Percentiles rank a stretch among this genome's conserved stretches.
phyloP scores from a whole-genome alignment of 768 basidiomycete genomes.

The Amanita pseudoporphyria region DNA sequence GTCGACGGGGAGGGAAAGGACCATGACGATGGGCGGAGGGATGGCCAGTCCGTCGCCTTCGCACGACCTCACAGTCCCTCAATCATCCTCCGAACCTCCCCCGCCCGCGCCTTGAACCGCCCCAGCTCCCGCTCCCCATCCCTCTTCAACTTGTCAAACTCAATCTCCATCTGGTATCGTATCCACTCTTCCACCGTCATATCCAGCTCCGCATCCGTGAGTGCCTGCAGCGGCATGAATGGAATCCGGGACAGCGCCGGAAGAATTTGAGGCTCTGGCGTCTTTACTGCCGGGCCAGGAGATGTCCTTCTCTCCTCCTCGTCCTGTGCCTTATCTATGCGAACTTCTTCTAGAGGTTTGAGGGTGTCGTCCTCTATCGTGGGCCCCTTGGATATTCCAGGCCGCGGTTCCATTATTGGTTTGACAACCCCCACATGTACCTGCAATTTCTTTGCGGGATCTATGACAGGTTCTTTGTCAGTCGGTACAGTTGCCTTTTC shows the following conservation, averaged over 20 bases:
- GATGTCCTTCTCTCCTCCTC: neutral
- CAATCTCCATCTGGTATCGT: conserved; percentile 59
- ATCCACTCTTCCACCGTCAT: conserved; percentile 87
- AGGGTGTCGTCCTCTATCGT: neutral
- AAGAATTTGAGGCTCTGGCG: conserved; percentile 14
- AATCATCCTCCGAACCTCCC: conserved; percentile 30
- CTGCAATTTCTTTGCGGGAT: no score
- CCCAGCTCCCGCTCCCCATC: conserved; percentile 36
- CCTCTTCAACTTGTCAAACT: conserved; percentile 46
- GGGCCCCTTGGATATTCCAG: no score
- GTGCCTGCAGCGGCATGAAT: conserved; percentile 29
- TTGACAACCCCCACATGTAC: no score
- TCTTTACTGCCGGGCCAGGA: neutral
- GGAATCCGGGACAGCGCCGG: conserved; percentile 38
- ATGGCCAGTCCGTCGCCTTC: neutral
- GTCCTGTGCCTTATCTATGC: neutral
- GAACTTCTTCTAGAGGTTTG: neutral
- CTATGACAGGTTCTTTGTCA: no score
- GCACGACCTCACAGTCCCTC: conserved; percentile 21
- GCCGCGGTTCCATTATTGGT: no score
- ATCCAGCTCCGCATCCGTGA: conserved; percentile 57
- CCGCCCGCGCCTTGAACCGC: conserved; percentile 30
- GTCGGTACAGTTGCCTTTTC: no score
- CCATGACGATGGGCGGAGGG: conserved; percentile 6
- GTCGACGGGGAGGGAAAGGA: conserved; percentile 34